A percentile compares a stretch with the other conserved stretches of the same genome.
These are phyloP conservation scores for Fusarium xyrophilum DNA, from an alignment of 2,329 filamentous ascomycete species.

Conservation along the genomic window DNA sequence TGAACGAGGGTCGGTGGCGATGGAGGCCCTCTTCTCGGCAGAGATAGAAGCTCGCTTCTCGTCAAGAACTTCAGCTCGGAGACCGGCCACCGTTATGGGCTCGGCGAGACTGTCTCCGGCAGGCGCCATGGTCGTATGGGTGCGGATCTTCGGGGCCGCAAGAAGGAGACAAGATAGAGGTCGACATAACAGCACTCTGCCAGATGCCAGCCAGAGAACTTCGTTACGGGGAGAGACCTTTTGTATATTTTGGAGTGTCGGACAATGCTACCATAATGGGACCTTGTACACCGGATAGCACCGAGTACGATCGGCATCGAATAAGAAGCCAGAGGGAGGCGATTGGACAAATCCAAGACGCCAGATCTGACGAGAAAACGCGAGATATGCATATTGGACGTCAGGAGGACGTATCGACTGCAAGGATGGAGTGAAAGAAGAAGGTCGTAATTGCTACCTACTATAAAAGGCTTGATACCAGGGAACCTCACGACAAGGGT, in stretches of 20 bases:
- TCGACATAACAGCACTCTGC: background rate
- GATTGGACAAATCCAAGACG: constrained; percentile 5
- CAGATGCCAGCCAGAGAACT: background rate
- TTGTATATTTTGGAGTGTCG: constrained; percentile 18
- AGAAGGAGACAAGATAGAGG: background rate
- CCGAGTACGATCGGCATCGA: constrained; percentile 14
- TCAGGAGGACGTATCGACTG: constrained; percentile 18
- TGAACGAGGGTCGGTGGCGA: constrained; percentile 23
- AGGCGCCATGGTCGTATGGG: constrained; percentile 38
- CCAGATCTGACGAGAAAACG: constrained; percentile 22
- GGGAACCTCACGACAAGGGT: constrained; percentile 24
- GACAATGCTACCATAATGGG: constrained; percentile 12
- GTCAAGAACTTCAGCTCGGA: constrained; percentile 40
- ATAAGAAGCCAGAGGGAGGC: background rate
- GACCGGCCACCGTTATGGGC: constrained; percentile 43
- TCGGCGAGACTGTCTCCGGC: constrained; percentile 47
- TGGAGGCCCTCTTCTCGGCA: constrained; percentile 43
- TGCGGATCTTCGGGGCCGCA: constrained; percentile 1
- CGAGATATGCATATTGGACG: background rate
- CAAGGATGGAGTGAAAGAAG: constrained; percentile 34
- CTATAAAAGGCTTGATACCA: constrained; percentile 27
- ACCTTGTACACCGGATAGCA: background rate
- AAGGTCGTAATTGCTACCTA: constrained; percentile 28
- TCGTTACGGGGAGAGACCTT: background rate
- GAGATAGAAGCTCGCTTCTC: constrained; percentile 43